These are phyloP conservation scores for Spinacia oleracea DNA, from an alignment of 179 eudicot genomes.

Conservation along the genomic window DNA sequence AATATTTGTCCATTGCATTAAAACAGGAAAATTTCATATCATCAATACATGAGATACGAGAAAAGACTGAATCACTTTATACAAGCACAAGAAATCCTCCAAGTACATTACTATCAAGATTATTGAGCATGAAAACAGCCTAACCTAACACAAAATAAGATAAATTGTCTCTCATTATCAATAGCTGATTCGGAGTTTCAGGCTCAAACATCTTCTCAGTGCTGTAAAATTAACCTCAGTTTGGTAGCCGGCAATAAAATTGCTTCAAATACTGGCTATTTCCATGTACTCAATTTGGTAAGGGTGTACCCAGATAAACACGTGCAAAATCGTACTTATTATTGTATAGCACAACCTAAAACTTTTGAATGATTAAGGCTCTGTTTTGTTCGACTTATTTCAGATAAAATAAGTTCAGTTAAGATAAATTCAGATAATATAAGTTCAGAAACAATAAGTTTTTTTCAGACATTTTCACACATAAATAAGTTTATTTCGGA, in stretches of 20 bases:
- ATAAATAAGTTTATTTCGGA: too few species aligned
- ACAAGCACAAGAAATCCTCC: constrained; percentile 15
- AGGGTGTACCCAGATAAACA: neutral
- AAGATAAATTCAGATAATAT: too few species aligned
- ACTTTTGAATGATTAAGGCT: neutral
- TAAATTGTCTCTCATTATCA: neutral
- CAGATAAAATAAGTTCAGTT: too few species aligned
- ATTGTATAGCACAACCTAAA: neutral
- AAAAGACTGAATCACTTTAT: neutral
- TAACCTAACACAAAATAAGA: neutral
- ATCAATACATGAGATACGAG: neutral
- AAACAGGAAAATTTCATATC: neutral
- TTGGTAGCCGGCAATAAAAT: neutral
- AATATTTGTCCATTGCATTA: neutral
- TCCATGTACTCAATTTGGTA: neutral
- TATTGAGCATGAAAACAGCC: neutral
- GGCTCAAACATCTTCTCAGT: neutral
- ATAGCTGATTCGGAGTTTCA: neutral
- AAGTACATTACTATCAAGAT: neutral
- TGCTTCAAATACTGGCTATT: neutral
- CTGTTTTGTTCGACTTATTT: too few species aligned
- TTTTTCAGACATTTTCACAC: too few species aligned
- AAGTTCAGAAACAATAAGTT: too few species aligned
- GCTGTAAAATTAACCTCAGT: constrained; percentile 1
- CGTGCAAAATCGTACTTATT: neutral